phyloP scores from a whole-genome alignment of 2,329 filamentous ascomycete genomes.

The Iodosphaeria phyllophila region DNA sequence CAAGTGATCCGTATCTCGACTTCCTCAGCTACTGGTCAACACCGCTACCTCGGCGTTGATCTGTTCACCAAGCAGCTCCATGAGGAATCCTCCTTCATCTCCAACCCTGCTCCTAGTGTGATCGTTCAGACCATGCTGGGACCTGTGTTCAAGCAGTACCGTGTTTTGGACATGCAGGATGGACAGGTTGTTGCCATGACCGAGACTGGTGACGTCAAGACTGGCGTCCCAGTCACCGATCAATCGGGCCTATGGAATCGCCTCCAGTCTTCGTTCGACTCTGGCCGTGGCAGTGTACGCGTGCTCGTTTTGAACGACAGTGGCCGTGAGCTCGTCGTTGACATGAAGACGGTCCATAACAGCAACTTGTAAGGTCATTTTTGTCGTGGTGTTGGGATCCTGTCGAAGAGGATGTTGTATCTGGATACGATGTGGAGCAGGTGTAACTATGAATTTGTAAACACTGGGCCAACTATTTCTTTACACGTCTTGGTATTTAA shows the following conservation, averaged over 20 bases:
- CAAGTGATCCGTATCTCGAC: conserved; percentile 99
- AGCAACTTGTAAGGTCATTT: conserved; percentile 50
- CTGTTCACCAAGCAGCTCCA: conserved; percentile 99
- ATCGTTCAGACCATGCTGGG: conserved; percentile 99
- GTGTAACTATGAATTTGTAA: too few species aligned
- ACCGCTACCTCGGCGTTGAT: conserved; percentile 98
- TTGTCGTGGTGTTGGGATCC: too few species aligned
- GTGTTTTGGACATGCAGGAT: conserved; percentile 90
- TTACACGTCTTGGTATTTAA: too few species aligned
- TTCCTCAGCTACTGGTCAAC: conserved; percentile 93
- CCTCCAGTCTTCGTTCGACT: conserved; percentile 68
- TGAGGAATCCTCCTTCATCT: conserved; percentile 95
- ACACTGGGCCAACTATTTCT: too few species aligned
- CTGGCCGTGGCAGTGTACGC: conserved; percentile 82
- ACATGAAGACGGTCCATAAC: conserved; percentile 96
- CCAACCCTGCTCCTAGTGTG: conserved; percentile 89
- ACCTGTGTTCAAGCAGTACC: conserved; percentile 99
- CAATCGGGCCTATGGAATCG: conserved; percentile 78
- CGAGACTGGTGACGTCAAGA: conserved; percentile 97
- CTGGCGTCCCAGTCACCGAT: conserved; percentile 79
- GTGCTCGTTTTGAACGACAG: conserved; percentile 90
- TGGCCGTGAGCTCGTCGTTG: conserved; percentile 85
- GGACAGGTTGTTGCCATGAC: conserved; percentile 86
- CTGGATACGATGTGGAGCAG: too few species aligned
- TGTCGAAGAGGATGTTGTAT: too few species aligned